phyloP scores from a whole-genome alignment of 1,284 basidiomycete species.

The Leucoagaricus sp. region DNA sequence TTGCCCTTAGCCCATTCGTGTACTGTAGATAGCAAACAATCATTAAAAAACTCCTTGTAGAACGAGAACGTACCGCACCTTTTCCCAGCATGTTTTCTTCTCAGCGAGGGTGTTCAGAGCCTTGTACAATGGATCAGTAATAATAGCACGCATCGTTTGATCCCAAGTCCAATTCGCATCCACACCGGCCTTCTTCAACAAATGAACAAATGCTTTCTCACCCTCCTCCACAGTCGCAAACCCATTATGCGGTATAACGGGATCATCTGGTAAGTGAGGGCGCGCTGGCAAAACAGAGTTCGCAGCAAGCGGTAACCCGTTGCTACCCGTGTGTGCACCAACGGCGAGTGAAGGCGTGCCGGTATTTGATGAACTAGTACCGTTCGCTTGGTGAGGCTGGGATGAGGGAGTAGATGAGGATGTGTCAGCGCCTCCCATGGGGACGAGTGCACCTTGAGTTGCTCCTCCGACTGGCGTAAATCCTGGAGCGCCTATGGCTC shows the following conservation, averaged over 20 bases:
- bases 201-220: constrained; percentile 90
- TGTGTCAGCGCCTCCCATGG: constrained; percentile 42
- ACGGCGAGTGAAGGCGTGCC: constrained; percentile 34
- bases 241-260: constrained; percentile 84
- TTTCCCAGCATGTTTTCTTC: constrained; percentile 92
- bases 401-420: constrained; percentile 42
- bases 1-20: constrained; percentile 71
- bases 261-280: constrained; percentile 81
- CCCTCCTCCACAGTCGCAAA: constrained; percentile 87
- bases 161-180: constrained; percentile 98
- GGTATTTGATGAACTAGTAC: constrained; percentile 29
- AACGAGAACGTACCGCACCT: constrained; percentile 52
- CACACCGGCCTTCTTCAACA: constrained; percentile 87
- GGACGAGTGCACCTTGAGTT: constrained; percentile 43
- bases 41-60: constrained; percentile 9
- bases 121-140: constrained; percentile 97
- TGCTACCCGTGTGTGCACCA: constrained; percentile 41
- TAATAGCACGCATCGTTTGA: constrained; percentile 95
- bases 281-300: constrained; percentile 66
- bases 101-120: constrained; percentile 91
- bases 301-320: constrained; percentile 54
- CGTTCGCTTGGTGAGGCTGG: constrained; percentile 46
- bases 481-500: constrained; percentile 41
- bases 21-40: constrained; percentile 52
- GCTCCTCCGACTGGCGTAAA: constrained; percentile 43